A percentile compares a stretch with the other conserved stretches of the same genome.
Evolutionary conservation across 306 rosid genomes (phyloP).

Genomic region (Dryas drummondii): DNA sequence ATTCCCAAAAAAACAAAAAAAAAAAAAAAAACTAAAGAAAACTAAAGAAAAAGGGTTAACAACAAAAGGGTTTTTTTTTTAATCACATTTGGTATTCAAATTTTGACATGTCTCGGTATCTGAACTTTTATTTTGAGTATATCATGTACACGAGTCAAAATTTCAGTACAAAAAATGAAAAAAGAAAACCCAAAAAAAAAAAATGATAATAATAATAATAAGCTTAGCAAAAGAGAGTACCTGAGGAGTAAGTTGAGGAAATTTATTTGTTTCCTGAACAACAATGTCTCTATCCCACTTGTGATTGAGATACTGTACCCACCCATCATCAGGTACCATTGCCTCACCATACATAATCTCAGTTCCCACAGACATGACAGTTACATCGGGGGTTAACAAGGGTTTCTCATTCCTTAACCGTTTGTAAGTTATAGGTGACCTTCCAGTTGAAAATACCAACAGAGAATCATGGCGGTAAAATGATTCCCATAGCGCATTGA

Average conservation of each 20-base stretch:
- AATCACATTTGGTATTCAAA: too few relatives aligned
- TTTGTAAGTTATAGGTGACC: constrained; percentile 58
- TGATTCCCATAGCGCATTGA: constrained; percentile 84
- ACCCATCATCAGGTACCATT: constrained; percentile 54
- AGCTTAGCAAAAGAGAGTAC: constrained; percentile 22
- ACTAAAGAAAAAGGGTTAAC: too few relatives aligned
- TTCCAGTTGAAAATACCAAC: constrained; percentile 86
- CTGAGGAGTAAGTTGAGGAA: constrained; percentile 67
- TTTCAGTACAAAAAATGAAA: too few relatives aligned
- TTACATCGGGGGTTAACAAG: constrained; percentile 71
- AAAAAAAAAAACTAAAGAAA: too few relatives aligned
- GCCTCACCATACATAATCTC: constrained; percentile 68
- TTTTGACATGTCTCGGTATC: too few relatives aligned
- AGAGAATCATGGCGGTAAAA: constrained; percentile 72
- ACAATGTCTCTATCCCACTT: constrained; percentile 70
- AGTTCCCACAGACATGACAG: constrained; percentile 79
- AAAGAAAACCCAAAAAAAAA: background rate
- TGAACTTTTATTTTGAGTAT: too few relatives aligned
- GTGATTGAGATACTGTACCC: constrained; percentile 53
- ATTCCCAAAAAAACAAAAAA: too few relatives aligned
- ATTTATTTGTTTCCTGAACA: constrained; percentile 62
- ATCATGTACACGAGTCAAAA: too few relatives aligned
- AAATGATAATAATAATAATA: too few relatives aligned
- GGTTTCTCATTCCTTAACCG: constrained; percentile 59
- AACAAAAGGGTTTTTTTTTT: too few relatives aligned